phyloP scores from a whole-genome alignment of 371 early-diverging fungal species.

The Actinomortierella ambigua region DNA sequence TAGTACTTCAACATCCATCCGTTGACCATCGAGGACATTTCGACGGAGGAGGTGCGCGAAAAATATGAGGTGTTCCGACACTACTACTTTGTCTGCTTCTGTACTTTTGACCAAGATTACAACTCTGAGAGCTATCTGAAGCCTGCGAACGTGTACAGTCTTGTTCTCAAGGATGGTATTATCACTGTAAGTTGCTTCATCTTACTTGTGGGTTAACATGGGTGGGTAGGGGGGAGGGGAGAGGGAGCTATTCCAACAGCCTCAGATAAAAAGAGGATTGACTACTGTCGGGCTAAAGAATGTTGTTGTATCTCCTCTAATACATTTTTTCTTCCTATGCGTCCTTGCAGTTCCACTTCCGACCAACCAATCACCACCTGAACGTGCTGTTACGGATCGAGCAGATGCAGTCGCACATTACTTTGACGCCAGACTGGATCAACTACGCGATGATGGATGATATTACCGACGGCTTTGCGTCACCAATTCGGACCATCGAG shows the following conservation, averaged over 20 bases:
- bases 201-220: no score
- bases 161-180: constrained; percentile 81
- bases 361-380: constrained; percentile 70
- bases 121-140: constrained; percentile 70
- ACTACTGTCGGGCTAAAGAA: no score
- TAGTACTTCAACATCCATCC: constrained; percentile 84
- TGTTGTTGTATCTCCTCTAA: neutral
- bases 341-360: constrained; percentile 66
- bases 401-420: constrained; percentile 49
- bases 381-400: constrained; percentile 80
- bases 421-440: constrained; percentile 76
- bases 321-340: neutral
- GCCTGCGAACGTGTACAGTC: constrained; percentile 81
- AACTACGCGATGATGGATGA: constrained; percentile 88
- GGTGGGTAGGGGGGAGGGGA: no score
- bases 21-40: constrained; percentile 90
- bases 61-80: constrained; percentile 91
- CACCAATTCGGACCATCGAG: constrained; percentile 77
- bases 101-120: constrained; percentile 74
- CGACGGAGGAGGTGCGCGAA: constrained; percentile 88
- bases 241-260: no score
- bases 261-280: no score
- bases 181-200: constrained; percentile 60
- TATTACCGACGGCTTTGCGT: constrained; percentile 85
- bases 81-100: constrained; percentile 91